These are phyloP conservation scores for Ophiostoma tasmaniense DNA, from an alignment of 2,329 filamentous ascomycete genomes.

Conservation along the genomic window DNA sequence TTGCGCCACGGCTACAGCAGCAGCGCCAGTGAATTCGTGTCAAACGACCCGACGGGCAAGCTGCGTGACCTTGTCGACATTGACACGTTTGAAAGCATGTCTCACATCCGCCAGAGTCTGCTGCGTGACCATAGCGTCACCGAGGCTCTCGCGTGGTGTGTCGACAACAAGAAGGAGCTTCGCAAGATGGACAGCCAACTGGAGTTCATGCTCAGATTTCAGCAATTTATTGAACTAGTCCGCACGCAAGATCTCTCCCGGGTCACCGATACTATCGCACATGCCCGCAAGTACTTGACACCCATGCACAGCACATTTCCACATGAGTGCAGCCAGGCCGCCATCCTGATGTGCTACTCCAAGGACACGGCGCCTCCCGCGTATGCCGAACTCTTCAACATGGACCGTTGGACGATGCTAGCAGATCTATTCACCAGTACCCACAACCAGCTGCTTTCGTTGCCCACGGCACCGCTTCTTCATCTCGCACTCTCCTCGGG, in stretches of 20 bases:
- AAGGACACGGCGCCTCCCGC: constrained; percentile 41
- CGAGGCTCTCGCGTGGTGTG: constrained; percentile 83
- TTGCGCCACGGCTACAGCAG: constrained; percentile 73
- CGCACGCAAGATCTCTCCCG: constrained; percentile 56
- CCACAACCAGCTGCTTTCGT: constrained; percentile 74
- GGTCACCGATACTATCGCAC: constrained; percentile 65
- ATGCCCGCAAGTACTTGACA: constrained; percentile 74
- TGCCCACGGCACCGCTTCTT: constrained; percentile 75
- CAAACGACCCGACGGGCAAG: neutral
- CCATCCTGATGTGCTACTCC: constrained; percentile 69
- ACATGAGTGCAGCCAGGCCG: constrained; percentile 61
- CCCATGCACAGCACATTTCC: constrained; percentile 62
- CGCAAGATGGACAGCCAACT: constrained; percentile 83
- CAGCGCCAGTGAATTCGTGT: constrained; percentile 65
- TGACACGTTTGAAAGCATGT: constrained; percentile 77
- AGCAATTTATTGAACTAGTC: constrained; percentile 91
- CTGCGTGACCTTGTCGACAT: constrained; percentile 82
- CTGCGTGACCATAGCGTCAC: constrained; percentile 55
- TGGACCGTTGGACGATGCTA: constrained; percentile 64
- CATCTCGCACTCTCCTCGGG: constrained; percentile 87
- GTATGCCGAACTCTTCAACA: constrained; percentile 58
- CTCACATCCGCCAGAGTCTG: constrained; percentile 66
- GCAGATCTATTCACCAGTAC: constrained; percentile 74
- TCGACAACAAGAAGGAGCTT: constrained; percentile 84
- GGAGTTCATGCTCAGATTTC: constrained; percentile 86